Evolutionary conservation across 1,284 basidiomycete genomes (phyloP).

Genomic region (Xanthoconium separans): DNA sequence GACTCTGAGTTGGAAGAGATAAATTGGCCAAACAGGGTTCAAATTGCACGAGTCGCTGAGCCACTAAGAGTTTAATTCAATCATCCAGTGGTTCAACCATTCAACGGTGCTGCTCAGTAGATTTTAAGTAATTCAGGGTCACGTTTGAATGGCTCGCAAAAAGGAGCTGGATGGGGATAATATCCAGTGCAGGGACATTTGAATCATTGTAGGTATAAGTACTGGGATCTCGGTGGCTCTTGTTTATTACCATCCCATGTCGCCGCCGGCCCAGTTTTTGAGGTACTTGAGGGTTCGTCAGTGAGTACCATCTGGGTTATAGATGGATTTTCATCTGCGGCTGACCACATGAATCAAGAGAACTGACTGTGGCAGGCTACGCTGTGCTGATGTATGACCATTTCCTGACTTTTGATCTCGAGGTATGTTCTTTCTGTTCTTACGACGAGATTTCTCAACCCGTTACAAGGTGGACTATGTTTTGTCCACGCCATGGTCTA

Average conservation of each 20-base stretch:
- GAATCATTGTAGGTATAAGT: neutral
- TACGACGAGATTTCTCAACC: neutral
- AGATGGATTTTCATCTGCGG: neutral
- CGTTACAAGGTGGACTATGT: slow-evolving; percentile 9
- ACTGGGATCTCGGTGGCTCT: no score
- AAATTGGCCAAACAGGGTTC: no score
- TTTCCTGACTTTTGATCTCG: slow-evolving; percentile 15
- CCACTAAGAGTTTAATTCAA: no score
- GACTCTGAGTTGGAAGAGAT: no score
- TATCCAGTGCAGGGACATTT: neutral
- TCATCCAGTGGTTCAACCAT: no score
- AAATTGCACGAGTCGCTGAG: no score
- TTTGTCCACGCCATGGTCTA: slow-evolving; percentile 16
- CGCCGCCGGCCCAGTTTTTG: neutral
- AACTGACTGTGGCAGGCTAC: slow-evolving; percentile 2
- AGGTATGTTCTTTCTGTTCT: slow-evolving; percentile 4
- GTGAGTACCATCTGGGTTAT: neutral
- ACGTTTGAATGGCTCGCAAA: neutral
- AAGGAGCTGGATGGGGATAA: no score
- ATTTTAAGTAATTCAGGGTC: neutral
- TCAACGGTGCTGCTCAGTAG: neutral
- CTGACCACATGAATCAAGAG: neutral
- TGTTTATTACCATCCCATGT: neutral
- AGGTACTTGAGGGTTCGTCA: neutral
- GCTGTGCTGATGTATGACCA: slow-evolving; percentile 17